Percentiles rank a stretch among this genome's conserved stretches.
Evolutionary conservation across 2,329 filamentous ascomycete genomes (phyloP).

Genomic region (Alternaria brassicicola): DNA sequence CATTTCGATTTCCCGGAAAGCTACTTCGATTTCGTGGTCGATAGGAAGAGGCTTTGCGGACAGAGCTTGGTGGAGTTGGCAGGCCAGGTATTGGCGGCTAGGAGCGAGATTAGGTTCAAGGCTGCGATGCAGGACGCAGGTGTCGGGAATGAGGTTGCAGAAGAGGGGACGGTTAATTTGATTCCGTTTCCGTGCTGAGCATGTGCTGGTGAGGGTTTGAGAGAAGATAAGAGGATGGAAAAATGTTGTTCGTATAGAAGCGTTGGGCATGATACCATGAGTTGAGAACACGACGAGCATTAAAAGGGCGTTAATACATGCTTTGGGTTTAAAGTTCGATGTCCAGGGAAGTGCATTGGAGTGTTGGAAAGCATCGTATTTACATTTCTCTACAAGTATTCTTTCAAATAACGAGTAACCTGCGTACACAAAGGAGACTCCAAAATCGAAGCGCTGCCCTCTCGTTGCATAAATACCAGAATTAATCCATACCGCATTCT

Average conservation of each 20-base stretch:
- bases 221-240: background rate
- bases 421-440: background rate
- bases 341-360: background rate
- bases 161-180: slow-evolving; percentile 6
- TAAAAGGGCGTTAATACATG: background rate
- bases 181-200: background rate
- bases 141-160: slow-evolving; percentile 7
- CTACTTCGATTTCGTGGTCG: slow-evolving; percentile 29
- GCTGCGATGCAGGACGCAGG: slow-evolving; percentile 28
- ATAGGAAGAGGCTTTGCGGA: slow-evolving; percentile 18
- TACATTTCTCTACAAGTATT: background rate
- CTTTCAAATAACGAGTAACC: background rate
- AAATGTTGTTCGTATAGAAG: background rate
- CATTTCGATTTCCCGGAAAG: slow-evolving; percentile 41
- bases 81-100: slow-evolving; percentile 38
- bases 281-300: background rate
- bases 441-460: background rate
- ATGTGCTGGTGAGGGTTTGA: background rate
- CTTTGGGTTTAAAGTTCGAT: background rate
- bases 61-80: slow-evolving; percentile 34
- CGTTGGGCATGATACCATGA: background rate
- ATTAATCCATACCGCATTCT: background rate
- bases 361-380: background rate
- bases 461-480: background rate
- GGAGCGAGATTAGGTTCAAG: slow-evolving; percentile 34